Percentiles rank a stretch among this genome's conserved stretches.
phyloP scores from a whole-genome alignment of 75 land plant genomes.

The Picea sitchensis region DNA sequence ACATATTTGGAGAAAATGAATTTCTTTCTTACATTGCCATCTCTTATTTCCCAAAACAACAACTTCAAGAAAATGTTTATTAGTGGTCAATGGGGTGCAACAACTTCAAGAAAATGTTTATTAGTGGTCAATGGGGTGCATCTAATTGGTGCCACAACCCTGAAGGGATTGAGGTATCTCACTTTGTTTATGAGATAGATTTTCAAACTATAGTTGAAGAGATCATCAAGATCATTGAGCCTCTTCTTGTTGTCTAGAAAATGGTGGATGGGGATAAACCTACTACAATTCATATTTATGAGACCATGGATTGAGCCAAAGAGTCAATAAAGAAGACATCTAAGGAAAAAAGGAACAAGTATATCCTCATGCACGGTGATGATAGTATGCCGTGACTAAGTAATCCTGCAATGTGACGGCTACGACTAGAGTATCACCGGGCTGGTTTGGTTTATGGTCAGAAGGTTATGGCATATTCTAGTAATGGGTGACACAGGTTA shows the following conservation, averaged over 20 bases:
- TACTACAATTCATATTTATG: neutral
- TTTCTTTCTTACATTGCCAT: slow-evolving; percentile 33
- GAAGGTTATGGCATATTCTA: too few relatives aligned
- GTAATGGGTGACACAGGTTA: too few relatives aligned
- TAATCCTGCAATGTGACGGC: too few relatives aligned
- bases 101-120: slow-evolving; percentile 26
- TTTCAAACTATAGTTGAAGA: neutral
- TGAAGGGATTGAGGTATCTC: slow-evolving; percentile 23
- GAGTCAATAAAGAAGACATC: neutral
- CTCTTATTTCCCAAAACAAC: slow-evolving; percentile 17
- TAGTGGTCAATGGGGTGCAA: slow-evolving; percentile 22
- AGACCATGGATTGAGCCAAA: neutral
- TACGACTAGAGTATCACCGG: too few relatives aligned
- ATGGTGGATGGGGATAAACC: neutral
- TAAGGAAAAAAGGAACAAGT: neutral
- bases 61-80: slow-evolving; percentile 29
- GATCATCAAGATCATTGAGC: neutral
- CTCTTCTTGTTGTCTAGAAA: neutral
- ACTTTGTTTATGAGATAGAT: slow-evolving; percentile 16
- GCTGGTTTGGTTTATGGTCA: too few relatives aligned
- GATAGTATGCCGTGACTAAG: too few relatives aligned
- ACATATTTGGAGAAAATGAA: too few relatives aligned
- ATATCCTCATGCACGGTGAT: too few relatives aligned
- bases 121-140: slow-evolving; percentile 22
- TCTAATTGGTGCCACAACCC: slow-evolving; percentile 14